Percentiles rank a stretch among this genome's conserved stretches.
These are phyloP conservation scores for Persicaria maculosa DNA, from an alignment of 148 eudicot genomes.

Conservation along the genomic window DNA sequence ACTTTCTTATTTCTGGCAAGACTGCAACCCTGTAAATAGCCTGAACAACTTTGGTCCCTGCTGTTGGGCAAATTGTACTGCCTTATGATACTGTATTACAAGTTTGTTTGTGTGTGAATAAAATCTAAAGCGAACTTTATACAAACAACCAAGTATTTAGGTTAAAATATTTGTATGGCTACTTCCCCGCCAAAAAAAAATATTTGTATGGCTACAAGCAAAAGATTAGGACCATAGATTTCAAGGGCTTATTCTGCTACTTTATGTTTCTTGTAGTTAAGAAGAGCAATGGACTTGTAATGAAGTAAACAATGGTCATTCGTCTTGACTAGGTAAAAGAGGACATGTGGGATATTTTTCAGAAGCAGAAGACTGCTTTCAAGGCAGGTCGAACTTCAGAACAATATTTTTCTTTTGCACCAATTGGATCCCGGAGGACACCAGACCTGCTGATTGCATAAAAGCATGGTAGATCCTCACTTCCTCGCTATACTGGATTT, in stretches of 20 bases:
- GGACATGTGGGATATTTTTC: background rate
- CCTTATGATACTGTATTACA: background rate
- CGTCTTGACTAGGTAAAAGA: background rate
- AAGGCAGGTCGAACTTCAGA: background rate
- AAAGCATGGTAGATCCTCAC: background rate
- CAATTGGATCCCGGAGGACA: background rate
- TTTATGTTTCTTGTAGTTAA: background rate
- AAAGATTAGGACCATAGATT: background rate
- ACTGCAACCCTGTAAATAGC: background rate
- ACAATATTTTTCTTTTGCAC: background rate
- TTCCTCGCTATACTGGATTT: background rate
- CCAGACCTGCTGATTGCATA: background rate
- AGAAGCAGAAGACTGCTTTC: background rate
- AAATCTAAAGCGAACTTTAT: background rate
- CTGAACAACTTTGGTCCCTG: background rate
- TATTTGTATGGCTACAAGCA: background rate
- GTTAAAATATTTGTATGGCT: background rate
- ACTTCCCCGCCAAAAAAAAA: too few species aligned
- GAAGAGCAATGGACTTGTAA: background rate
- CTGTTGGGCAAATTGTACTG: background rate
- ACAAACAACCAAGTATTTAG: background rate
- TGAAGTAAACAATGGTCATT: background rate
- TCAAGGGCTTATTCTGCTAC: background rate
- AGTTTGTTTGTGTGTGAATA: background rate
- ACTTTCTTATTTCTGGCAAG: background rate